Evolutionary conservation across 495 filamentous ascomycete species (phyloP).

Genomic region (Parathielavia hyrcaniae): DNA sequence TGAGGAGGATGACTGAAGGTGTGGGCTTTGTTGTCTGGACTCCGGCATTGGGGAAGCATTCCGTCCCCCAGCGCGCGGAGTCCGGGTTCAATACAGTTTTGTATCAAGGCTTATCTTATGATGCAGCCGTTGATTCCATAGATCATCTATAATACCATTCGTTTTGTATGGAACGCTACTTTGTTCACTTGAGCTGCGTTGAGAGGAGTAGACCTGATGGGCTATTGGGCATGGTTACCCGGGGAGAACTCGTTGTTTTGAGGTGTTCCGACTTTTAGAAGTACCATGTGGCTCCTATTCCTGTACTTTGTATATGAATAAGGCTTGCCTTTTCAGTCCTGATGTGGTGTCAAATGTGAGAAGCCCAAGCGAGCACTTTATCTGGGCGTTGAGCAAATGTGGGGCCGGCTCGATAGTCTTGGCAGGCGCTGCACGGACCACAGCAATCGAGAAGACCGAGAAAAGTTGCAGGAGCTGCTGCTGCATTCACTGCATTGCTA

Average conservation of each 20-base stretch:
- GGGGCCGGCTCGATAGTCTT: background rate
- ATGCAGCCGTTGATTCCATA: slow-evolving; percentile 16
- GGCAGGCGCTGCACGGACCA: slow-evolving; percentile 23
- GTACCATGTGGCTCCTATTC: too few species aligned
- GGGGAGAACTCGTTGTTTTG: too few species aligned
- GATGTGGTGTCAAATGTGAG: too few species aligned
- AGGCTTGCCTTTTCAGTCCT: too few species aligned
- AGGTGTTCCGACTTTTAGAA: too few species aligned
- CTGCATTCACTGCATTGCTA: background rate
- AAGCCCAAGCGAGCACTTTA: too few species aligned
- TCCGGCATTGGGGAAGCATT: background rate
- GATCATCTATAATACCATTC: slow-evolving; percentile 14
- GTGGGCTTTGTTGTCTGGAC: background rate
- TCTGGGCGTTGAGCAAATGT: background rate
- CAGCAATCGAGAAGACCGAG: slow-evolving; percentile 13
- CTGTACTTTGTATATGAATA: too few species aligned
- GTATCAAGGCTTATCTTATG: slow-evolving; percentile 18
- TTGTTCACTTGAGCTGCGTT: too few species aligned
- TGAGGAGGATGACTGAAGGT: background rate
- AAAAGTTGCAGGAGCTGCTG: slow-evolving; percentile 24
- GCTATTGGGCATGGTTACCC: too few species aligned
- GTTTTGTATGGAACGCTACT: too few species aligned
- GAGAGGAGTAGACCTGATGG: too few species aligned
- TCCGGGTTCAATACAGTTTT: slow-evolving; percentile 21
- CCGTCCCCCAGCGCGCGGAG: background rate